These are phyloP conservation scores for Aurinia saxatilis DNA, from an alignment of 345 rosid species.

Conservation along the genomic window DNA sequence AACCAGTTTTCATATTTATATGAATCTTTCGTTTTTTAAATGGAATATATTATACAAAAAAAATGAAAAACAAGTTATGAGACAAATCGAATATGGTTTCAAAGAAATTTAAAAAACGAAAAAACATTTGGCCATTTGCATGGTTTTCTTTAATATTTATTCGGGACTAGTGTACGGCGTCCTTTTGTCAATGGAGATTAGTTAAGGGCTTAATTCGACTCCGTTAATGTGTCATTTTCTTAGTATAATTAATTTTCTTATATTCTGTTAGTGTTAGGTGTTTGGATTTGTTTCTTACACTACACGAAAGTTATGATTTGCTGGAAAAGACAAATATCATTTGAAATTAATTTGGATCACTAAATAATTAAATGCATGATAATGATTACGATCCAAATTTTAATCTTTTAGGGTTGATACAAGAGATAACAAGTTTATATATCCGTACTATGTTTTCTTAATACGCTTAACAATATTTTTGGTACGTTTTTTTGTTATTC, in stretches of 20 bases:
- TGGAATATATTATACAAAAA: too few species aligned
- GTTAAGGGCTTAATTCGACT: background rate
- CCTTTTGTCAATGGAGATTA: background rate
- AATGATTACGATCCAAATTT: background rate
- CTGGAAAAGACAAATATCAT: background rate
- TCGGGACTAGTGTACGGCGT: conserved; percentile 1
- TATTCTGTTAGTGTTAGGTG: background rate
- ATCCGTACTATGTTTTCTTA: too few species aligned
- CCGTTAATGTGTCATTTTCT: conserved; percentile 6
- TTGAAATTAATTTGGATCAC: background rate
- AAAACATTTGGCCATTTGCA: background rate
- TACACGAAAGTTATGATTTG: background rate
- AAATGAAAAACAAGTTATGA: background rate
- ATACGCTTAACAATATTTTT: too few species aligned
- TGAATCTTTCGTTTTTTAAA: background rate
- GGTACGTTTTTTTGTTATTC: too few species aligned
- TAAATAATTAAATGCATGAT: background rate
- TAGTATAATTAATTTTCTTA: background rate
- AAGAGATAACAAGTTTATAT: too few species aligned
- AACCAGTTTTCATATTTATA: background rate
- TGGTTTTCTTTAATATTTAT: background rate
- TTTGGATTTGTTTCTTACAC: background rate
- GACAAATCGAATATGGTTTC: background rate
- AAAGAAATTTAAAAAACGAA: background rate
- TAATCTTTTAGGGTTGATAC: too few species aligned